Percentiles rank a stretch among this genome's conserved stretches.
These are phyloP conservation scores for Sanghuangporus baumii DNA, from an alignment of 1,284 basidiomycete species.

Conservation along the genomic window DNA sequence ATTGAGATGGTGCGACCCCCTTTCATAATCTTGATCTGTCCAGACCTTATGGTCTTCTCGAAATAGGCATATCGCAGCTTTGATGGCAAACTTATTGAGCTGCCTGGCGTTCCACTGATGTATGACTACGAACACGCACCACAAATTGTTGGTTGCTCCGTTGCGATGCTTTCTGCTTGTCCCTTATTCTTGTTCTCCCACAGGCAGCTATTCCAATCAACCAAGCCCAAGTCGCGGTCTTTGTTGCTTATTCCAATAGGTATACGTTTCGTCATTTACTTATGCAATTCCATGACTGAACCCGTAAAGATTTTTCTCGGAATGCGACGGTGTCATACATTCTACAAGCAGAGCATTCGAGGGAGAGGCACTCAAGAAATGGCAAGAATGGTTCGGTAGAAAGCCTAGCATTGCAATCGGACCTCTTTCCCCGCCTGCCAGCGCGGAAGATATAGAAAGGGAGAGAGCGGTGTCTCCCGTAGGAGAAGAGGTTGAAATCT, in stretches of 20 bases:
- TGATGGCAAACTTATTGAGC: not conserved
- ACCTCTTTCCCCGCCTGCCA: not conserved
- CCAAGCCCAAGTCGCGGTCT: not conserved
- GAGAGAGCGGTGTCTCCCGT: not conserved
- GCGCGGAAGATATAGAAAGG: not conserved
- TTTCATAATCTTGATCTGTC: not conserved
- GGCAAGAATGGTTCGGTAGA: slow-evolving; percentile 2
- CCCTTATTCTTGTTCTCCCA: not conserved
- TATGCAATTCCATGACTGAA: not conserved
- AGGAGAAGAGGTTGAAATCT: not conserved
- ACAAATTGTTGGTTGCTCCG: slow-evolving; percentile 1
- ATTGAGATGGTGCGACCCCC: not conserved
- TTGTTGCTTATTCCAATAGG: slow-evolving; percentile 2
- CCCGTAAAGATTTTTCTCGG: not conserved
- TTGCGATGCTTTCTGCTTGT: not conserved
- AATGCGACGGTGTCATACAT: slow-evolving; percentile 9
- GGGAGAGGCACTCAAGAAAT: not conserved
- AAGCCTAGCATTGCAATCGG: slow-evolving; percentile 1
- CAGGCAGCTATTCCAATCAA: not conserved
- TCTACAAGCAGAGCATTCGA: slow-evolving; percentile 1
- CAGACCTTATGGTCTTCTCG: not conserved
- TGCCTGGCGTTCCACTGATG: slow-evolving; percentile 11
- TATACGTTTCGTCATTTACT: not conserved
- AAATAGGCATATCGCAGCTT: not conserved
- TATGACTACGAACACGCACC: slow-evolving; percentile 12